These are phyloP conservation scores for Neofusicoccum laricinum DNA, from an alignment of 2,329 filamentous ascomycete genomes.

Conservation along the genomic window DNA sequence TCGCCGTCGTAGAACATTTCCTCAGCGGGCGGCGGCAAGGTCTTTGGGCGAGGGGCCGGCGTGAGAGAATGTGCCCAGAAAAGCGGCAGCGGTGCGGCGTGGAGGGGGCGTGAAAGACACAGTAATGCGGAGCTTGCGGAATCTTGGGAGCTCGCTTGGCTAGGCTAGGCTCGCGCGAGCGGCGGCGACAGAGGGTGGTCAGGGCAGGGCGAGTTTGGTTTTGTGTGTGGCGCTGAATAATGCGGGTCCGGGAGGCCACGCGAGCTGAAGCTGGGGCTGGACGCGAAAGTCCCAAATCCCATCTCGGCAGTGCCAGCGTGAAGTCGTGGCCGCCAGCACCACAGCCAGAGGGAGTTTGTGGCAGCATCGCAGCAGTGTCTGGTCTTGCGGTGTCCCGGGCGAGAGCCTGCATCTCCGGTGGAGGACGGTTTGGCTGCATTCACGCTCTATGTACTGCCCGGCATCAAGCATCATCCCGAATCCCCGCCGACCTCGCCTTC, in stretches of 20 bases:
- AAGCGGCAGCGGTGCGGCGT: not conserved
- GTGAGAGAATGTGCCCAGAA: not conserved
- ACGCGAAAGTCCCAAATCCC: not conserved
- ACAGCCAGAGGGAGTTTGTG: no score
- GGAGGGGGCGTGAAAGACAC: conserved; percentile 10
- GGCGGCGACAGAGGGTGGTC: conserved; percentile 3
- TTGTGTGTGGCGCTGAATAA: conserved; percentile 4
- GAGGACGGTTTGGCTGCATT: not conserved
- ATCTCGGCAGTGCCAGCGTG: not conserved
- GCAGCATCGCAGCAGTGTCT: no score
- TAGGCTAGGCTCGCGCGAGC: not conserved
- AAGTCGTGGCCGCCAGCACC: not conserved
- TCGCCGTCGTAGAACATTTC: conserved; percentile 79
- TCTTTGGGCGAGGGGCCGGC: not conserved
- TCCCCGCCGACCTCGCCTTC: not conserved
- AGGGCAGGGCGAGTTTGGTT: not conserved
- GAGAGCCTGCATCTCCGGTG: not conserved
- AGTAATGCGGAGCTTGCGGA: conserved; percentile 15
- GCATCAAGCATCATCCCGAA: no score
- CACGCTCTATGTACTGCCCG: no score
- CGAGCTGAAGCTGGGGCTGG: conserved; percentile 5
- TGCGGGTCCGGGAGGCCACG: conserved; percentile 10
- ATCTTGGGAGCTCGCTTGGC: conserved; percentile 2
- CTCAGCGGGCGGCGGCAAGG: not conserved
- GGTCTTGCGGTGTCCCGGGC: not conserved